A percentile compares a stretch with the other conserved stretches of the same genome.
Evolutionary conservation across 1,284 basidiomycete genomes (phyloP).

Genomic region (Abortiporus biennis): DNA sequence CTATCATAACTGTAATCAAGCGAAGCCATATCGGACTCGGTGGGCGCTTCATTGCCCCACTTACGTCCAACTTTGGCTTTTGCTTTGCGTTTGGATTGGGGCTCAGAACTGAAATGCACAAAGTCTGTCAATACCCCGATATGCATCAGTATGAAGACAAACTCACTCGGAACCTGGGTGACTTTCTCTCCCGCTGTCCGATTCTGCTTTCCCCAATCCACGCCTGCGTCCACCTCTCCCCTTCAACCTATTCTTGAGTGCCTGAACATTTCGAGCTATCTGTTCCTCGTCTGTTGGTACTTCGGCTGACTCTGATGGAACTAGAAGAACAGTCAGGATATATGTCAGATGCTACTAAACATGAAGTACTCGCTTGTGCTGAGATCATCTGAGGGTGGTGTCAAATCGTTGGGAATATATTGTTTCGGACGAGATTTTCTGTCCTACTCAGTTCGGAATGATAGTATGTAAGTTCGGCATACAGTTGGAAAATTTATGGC

Average conservation of each 20-base stretch:
- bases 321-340: constrained; percentile 26
- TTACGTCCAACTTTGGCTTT: constrained; percentile 81
- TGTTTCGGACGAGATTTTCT: constrained; percentile 57
- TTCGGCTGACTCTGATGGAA: constrained; percentile 52
- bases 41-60: constrained; percentile 82
- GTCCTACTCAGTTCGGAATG: constrained; percentile 41
- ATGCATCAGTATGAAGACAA: constrained; percentile 4
- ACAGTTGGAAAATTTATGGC: constrained; percentile 12
- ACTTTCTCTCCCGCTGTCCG: constrained; percentile 56
- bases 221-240: constrained; percentile 58
- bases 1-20: constrained; percentile 79
- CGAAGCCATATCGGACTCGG: constrained; percentile 81
- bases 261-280: constrained; percentile 90
- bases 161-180: constrained; percentile 60
- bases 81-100: constrained; percentile 47
- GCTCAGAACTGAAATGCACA: constrained; percentile 46
- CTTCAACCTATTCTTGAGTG: constrained; percentile 78
- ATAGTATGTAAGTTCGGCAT: constrained; percentile 7
- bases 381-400: constrained; percentile 54
- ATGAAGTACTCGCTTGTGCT: constrained; percentile 38
- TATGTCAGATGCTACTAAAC: constrained; percentile 7
- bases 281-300: constrained; percentile 74
- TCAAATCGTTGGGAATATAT: constrained; percentile 31
- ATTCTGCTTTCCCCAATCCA: constrained; percentile 42
- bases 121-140: constrained; percentile 1